A percentile compares a stretch with the other conserved stretches of the same genome.
Conservation (phyloP, 2,329 filamentous ascomycete species). For the Microsporum canis region DNA sequence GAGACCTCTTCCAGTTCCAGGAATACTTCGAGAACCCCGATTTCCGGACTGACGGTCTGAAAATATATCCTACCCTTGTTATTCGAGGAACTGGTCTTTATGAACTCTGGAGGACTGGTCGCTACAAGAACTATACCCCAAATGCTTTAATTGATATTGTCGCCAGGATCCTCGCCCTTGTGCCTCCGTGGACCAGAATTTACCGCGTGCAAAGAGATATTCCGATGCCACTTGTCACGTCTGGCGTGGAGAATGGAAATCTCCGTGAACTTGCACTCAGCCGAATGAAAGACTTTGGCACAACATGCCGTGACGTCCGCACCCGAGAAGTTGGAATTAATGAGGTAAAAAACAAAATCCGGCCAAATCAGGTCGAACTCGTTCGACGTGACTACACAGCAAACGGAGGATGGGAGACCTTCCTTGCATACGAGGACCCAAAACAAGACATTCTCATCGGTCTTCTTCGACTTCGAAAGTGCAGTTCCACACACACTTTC, state of each 20-base stretch:
- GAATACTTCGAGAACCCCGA: conserved; percentile 97
- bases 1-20: conserved; percentile 89
- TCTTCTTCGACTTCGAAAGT: conserved; percentile 77
- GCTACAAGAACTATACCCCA: conserved; percentile 97
- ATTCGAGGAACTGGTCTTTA: conserved; percentile 94
- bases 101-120: conserved; percentile 90
- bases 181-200: conserved; percentile 96
- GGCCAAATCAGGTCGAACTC: conserved; percentile 90
- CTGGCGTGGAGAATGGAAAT: conserved; percentile 95
- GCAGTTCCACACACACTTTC: conserved; percentile 83
- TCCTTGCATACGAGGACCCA: conserved; percentile 93
- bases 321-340: conserved; percentile 97
- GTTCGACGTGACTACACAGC: conserved; percentile 87
- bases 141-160: conserved; percentile 94
- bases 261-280: conserved; percentile 83
- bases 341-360: conserved; percentile 97
- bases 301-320: conserved; percentile 87
- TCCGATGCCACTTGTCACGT: conserved; percentile 98
- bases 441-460: conserved; percentile 97
- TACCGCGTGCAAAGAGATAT: conserved; percentile 98
- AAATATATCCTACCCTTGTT: conserved; percentile 95
- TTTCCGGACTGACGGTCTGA: conserved; percentile 91
- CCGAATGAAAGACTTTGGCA: conserved; percentile 99
- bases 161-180: conserved; percentile 84
- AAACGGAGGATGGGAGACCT: conserved; percentile 97